Base-by-base conservation (phyloP, 352 stramenopile genomes). In the Phytophthora kernoviae region DNA sequence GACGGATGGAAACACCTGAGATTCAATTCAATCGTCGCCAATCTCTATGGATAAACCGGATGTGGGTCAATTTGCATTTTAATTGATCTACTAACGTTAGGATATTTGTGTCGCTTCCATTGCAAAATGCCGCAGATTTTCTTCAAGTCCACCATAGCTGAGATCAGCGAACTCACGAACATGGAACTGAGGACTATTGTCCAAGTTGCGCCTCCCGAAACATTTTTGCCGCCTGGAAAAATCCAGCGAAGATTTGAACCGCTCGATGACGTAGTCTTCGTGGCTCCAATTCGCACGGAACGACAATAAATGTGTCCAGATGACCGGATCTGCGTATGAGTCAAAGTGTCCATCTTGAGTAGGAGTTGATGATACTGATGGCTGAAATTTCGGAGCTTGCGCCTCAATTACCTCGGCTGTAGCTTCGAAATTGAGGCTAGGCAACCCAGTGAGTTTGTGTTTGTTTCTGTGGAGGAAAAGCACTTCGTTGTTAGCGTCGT, bases 281-380 rank as follows among this genome's bases (percentile, higher is more conserved):
- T 65, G 63, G n/a, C 37, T 69, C 2, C 51, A 75, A 24, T 45
- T 77, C 1, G 51, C 48, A 51, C 81, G 71, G 59, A 91, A 82
- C 15, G 81, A 75, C 52, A 87, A 26, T 52, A 92, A 55, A 39
- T 90, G 73, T 14, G 65, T 87, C 74, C 82, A 87, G 32, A 90
- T 75, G 11, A 62, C 57, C 11, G 77, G 77, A 34, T 85, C 76
- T 15, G 58, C 52, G 20, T 58, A 62, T 43, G 24, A 30, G 32
- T 50, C 44, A 4, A 9, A 9, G 14, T 10, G 8, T 8, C 8
- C 2, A 12, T 26, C 21, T 3, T 30, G 33, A 4, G 14, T 8
- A 12, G 1, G 17, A n/a, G 2, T 21, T 21, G 9, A 14, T 43
- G 15, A 21, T 43, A 21, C 12, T 43, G 33, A 5, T 12, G 33